Base-by-base conservation (phyloP, 495 filamentous ascomycete genomes). In the Neurospora sp. region DNA sequence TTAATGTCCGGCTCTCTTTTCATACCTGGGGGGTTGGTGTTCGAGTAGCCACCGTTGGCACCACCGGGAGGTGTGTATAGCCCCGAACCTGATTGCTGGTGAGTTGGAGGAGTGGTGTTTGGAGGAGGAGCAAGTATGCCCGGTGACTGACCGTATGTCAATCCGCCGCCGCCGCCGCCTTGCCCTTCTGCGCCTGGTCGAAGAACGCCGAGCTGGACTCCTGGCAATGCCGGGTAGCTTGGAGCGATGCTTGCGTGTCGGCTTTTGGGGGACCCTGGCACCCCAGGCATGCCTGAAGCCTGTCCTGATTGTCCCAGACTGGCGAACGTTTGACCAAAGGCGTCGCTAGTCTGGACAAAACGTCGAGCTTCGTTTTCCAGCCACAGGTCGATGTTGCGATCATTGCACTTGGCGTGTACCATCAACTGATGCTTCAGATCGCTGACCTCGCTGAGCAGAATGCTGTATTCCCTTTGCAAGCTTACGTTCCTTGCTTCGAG, bases 321-420 rank as follows among this genome's bases (percentile, higher is more conserved):
- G n/a, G 75, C 69, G 38, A 83, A 73, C 16, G 71, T 5, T 65
- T 79, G 80, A 53, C 79, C 76, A 38, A 81, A 82, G 48, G 79
- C 77, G 68, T 77, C 76, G 0, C 77, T 74, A 20, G 79, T 80
- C 65, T 82, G 71, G 22, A 83, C 82, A 69, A 82, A 82, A 12
- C 75, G 75, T 70, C 79, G 80, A 8, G 84, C 84, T 75, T 84
- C 81, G 59, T 79, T 83, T 73, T 83, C 79, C 38, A 86, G 78
- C 82, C 84, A 86, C 37, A 78, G 76, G 69, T 85, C 75, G 75
- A 86, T 86, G 68, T 84, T 84, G 16, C 79, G 72, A 71, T 90
- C 85, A 37, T 84, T 84, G 75, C 90, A 92, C 69, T 84, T 82
- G 37, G 87, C 85, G 75, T 91, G 90, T 37, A 81, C 79, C 79